Base-by-base conservation (phyloP, 225 moss, liverwort and hornwort species). In the Anthoceros angustus region DNA sequence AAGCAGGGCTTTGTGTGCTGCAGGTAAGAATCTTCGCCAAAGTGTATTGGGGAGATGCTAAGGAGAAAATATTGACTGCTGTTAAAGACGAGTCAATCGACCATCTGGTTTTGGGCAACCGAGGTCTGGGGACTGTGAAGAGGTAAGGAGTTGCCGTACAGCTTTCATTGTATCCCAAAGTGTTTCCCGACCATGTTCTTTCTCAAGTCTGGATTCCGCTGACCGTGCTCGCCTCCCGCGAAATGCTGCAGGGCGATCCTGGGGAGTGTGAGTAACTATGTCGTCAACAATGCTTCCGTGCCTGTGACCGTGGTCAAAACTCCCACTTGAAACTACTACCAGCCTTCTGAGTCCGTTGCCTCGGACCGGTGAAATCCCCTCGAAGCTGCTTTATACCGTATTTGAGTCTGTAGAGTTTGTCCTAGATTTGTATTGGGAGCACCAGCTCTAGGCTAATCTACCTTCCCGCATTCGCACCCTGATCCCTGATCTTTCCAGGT, bases 241-340 rank as follows among this genome's bases (percentile, higher is more conserved):
- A 18, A 18, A 20, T 23, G n/a, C 11, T 55, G 55, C 55, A 55
- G 55, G 4, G 55, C 55, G 1, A 55, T 55, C 55, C n/a, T 55
- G 14, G 55, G 55, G 14, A 55, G 55, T 55, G 55, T 55, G 55
- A 55, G 55, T 23, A 55, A 55, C 55, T 55, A 55, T 11, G 55
- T 55, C n/a, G 55, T 55, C 15, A 55, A 55, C 55, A 55, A 55
- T 15, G 8, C 55, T 55, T 3, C 55, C 23, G 55, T 55, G 55
- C 55, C 55, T 18, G 55, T 55, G 55, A 55, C 55, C 7, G 55
- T 55, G 8, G 55, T 55, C n/a, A 55, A 55, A 11, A 55, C 55
- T 18, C 55, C 18, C 0, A 1, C 32, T 32, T 55, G n/a, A 55
- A 55, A 11, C 23, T 15, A 32, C 32, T 32, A 32, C 32, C 32